Base-by-base conservation (phyloP, 139 green algal species). In the Coccomyxa sp. region DNA sequence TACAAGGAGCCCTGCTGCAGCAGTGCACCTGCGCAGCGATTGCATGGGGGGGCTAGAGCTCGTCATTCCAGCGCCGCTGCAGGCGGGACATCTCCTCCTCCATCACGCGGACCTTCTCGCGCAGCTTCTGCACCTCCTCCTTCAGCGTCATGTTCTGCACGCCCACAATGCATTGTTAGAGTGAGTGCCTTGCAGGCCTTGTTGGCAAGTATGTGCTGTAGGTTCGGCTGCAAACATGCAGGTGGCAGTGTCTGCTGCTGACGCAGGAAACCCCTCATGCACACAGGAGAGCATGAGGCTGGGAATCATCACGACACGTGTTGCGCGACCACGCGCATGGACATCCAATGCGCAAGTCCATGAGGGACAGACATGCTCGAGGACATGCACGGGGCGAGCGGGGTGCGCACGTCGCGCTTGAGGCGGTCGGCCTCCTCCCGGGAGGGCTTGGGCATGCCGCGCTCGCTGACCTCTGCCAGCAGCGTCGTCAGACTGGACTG, bases 91-190 rank as follows among this genome's bases (percentile, higher is more conserved):
- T 22, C 38, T 79, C 64, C 5, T 80, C 75, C 78, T 90, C 86
- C 33, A 84, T 76, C 29, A 82, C 40, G 50, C 78, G 76, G 68
- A 90, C 73, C 39, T 82, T 79, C 33, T 90, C 87, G 55, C 73
- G 76, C 72, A 94, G 81, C 75, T 82, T 64, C 3, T 18, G 37
- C 72, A 91, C 91, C 78, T 93, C 90, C 31, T 89, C 89, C 39
- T 83, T 82, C 71, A 92, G 73, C 29, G 83, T 64, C 0, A 40
- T 39, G 38, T 90, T 55, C 85, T 91, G 72, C 69, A 74, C 4
- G 8, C 8, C 2, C 9, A 50, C 22, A 27, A 78, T 16, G n/a
- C 34, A 68, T 2, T 38, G 9, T 55, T n/a, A 27, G 44, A 6
- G 37, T 58, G 7, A 22, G 1, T 0, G 8, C 14, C 18, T 36